Evolutionary conservation across 1,139 yeast species (phyloP), one percentile per base, ranked within the genome.

Genomic region (Suhomyces atakaporum): DNA sequence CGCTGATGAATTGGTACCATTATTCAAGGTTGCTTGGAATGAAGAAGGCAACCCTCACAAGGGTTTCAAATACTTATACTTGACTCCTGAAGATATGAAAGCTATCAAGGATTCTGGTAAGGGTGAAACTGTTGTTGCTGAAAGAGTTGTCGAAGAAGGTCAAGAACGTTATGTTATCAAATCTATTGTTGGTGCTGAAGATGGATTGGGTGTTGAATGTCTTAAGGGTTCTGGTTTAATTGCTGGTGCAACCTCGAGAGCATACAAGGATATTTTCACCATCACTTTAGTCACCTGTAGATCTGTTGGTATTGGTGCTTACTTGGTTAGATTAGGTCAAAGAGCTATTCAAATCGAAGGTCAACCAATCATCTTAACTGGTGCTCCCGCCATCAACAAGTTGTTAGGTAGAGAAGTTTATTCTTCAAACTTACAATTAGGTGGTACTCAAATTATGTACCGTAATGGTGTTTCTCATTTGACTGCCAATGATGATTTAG

Each of bases 251-350:
- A 92, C 98, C 35, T 86, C 97, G 5, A 84, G 89, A 62, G 98
- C 98, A 25, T 92, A 92, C 77, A 87, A 87, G 64, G 98, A 92
- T 59, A 92, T 92, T 47, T 92, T 92, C 73, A 92, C 98, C 21
- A 81, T 90, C 44, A 92, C 98, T 16, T 75, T 92, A 62, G 98
- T 92, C 37, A 92, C 98, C 15, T 90, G 97, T 72, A 83, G 98
- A 75, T 89, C 97, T 31, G 98, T 92, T 56, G 98, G 98, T 81
- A 92, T 92, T 64, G 98, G 98, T 75, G 98, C 98, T 31, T 92
- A 92, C 62, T 77, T 92, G 61, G 98, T 92, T 29, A 84, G 98
- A 68, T 78, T 92, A 49, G 98, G 98, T 58, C 97, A 92, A 75
- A 86, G 98, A 75, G 95, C 97, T 31, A 90, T 92, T 57, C 98